Evolutionary conservation across 352 stramenopile genomes (phyloP).

Genomic region (Phytophthora sp.): DNA sequence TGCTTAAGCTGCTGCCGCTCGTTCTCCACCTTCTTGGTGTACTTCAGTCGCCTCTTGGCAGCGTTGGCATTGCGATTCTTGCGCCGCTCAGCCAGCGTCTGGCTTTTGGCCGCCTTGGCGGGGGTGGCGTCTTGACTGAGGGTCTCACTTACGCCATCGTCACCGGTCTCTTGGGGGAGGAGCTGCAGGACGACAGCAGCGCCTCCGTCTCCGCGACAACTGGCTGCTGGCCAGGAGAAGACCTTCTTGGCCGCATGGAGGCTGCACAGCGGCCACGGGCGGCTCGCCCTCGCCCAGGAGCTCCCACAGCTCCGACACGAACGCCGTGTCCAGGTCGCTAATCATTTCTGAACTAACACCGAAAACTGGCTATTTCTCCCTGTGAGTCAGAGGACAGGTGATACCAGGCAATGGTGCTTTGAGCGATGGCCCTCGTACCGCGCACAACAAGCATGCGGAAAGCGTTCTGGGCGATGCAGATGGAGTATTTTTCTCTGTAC

Average conservation of each 20-base stretch:
- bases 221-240: slow-evolving; percentile 11
- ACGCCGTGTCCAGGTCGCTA: neutral
- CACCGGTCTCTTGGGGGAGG: too few relatives aligned
- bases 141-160: too few relatives aligned
- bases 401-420: neutral
- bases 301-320: slow-evolving; percentile 7
- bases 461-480: too few relatives aligned
- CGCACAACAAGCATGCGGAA: too few relatives aligned
- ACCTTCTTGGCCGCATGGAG: neutral
- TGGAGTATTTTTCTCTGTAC: too few relatives aligned
- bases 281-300: slow-evolving; percentile 1
- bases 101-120: too few relatives aligned
- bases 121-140: too few relatives aligned
- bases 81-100: neutral
- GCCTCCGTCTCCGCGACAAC: slow-evolving; percentile 15
- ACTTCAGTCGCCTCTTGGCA: slow-evolving; percentile 15
- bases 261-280: neutral
- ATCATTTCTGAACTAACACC: neutral
- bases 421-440: too few relatives aligned
- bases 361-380: neutral
- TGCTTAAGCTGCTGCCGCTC: slow-evolving; percentile 2
- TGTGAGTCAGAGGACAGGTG: neutral
- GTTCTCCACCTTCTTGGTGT: slow-evolving; percentile 18
- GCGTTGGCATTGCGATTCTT: slow-evolving; percentile 6
- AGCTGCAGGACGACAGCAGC: slow-evolving; percentile 5